Conservation (phyloP, 140 eudicot genomes). For the Anethum foeniculum region DNA sequence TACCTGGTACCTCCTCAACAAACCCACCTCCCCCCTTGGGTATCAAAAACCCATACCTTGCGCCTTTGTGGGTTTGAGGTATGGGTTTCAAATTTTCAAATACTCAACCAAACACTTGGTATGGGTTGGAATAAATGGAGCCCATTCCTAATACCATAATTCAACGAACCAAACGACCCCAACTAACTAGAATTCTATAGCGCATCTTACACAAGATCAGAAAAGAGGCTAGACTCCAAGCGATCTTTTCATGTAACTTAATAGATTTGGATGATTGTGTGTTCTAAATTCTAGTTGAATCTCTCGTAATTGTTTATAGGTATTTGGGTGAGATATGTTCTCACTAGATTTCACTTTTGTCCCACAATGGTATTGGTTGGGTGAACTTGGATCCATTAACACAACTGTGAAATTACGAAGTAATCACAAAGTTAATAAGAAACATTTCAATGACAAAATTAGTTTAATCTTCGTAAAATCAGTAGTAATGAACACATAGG, state of each 20-base stretch:
- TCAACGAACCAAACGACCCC: no score
- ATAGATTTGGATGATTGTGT: neutral
- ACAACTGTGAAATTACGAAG: neutral
- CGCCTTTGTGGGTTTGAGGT: no score
- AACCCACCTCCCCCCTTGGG: no score
- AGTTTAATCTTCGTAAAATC: neutral
- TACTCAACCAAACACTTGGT: no score
- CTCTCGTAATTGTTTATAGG: neutral
- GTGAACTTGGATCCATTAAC: neutral
- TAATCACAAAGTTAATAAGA: neutral
- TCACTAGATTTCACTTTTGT: neutral
- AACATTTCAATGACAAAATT: neutral
- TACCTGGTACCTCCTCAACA: no score
- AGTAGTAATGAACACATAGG: neutral
- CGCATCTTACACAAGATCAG: neutral
- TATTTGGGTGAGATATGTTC: neutral
- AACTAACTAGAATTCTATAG: neutral
- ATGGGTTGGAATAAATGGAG: no score
- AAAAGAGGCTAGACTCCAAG: neutral
- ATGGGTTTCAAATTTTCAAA: no score
- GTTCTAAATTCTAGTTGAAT: neutral
- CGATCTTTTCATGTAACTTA: neutral
- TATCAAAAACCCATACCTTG: no score
- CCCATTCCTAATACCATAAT: no score
- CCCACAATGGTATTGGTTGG: neutral